Evolutionary conservation across 2,329 filamentous ascomycete genomes (phyloP), one percentile per base, ranked within the genome.

Genomic region (Colletotrichum phormii): DNA sequence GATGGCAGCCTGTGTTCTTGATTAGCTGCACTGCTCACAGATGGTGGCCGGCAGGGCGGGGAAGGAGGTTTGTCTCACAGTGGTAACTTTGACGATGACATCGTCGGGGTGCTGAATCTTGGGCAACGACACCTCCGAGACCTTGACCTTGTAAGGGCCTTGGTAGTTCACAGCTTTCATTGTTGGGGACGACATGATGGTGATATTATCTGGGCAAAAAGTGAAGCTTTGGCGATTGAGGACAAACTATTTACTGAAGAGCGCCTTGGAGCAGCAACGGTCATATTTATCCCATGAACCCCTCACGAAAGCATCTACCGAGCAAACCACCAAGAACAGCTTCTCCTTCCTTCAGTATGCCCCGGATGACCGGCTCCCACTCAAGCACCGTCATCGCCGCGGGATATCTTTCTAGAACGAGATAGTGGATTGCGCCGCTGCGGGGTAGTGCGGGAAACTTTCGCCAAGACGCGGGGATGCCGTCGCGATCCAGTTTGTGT

Each of bases 101-200:
- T 92, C 90, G 80, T 92, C 89, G 2, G 90, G 89, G 80, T 92
- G 90, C 77, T 91, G 82, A 26, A 93, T 83, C 77, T 85, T 87
- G 0, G 91, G 91, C 58, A 85, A 78, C 31, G 88, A 85, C 8
- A 91, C 86, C 29, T 92, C 88, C 76, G 90, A 87, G 62, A 93
- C 87, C n/a, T 87, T 87, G 73, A 92, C 90, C 79, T 89, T 87
- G 81, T 88, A 89, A 0, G 90, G 88, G 1, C 89, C 89, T 57
- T 89, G 86, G 76, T 92, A 92, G 77, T 90, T 89, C 67, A 92
- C 84, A 12, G 89, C 90, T 80, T 90, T 90, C 90, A 91, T 91
- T 31, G 82, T 85, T 35, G 63, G 13, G 26, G 46, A n/a, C n/a
- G 71, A 31, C 71, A 72, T 73, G 29, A 15, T 72, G 37, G 22